Evolutionary conservation across 2,329 filamentous ascomycete species (phyloP), one percentile per base, ranked within the genome.

Genomic region (Blastomyces parvus): DNA sequence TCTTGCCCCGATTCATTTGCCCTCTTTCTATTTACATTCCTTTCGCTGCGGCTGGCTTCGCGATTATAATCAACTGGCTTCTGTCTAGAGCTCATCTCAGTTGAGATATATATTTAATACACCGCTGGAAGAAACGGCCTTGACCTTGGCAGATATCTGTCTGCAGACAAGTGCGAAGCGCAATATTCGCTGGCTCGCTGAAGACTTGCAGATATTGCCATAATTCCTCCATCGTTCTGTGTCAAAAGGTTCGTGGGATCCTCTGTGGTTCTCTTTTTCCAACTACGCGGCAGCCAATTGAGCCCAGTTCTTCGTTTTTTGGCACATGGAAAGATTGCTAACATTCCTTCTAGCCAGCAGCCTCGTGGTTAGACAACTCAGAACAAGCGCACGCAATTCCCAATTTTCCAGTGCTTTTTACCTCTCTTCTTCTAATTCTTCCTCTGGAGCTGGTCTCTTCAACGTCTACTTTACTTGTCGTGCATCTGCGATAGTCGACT

Each of bases 21-120:
- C 57, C 22, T 11, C 42, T 19, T 59, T 46, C 38, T 40, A n/a
- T 40, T 57, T 57, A 27, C 36, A 59, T 55, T 59, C 27, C 22
- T 63, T 61, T 50, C 53, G 33, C 60, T 58, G 52, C 63, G 63
- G 58, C 63, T 59, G 63, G 63, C 57, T 62, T 64, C 63, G 63
- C 55, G 30, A 36, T 22, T 62, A 36, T 59, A 6, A 25, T 62
- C 40, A 44, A 13, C n/a, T 30, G 38, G 58, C n/a, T 57, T 40
- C 52, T 59, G 19, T 30, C 14, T 11, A 13, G 57, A 59, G 27
- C 57, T 48, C 40, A 40, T 8, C 22, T 48, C 25, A 59, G 42
- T 46, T 59, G 57, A 59, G 7, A 22, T 40, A 33, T 33, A 46
- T 59, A 59, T 17, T 48, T 59, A 59, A 46, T 59, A 40, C 8